Evolutionary conservation across 805 yeast species (phyloP).

Genomic region (Wickerhamiella qilinensis): DNA sequence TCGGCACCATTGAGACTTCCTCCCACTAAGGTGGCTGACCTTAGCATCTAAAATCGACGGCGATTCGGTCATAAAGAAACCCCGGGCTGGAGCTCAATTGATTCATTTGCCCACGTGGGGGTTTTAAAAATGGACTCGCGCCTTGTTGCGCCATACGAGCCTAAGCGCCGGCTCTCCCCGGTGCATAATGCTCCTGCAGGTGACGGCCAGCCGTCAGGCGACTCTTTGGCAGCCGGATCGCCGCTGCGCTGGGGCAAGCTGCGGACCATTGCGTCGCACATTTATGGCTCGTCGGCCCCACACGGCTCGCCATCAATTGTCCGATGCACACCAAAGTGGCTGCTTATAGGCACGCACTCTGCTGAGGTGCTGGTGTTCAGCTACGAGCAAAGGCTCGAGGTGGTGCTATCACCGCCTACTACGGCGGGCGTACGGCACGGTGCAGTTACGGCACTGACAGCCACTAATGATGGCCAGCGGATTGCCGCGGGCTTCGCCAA

Average conservation of each 20-base stretch:
- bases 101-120: no score
- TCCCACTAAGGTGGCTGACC: no score
- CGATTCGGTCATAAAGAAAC: no score
- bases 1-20: no score
- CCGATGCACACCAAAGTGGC: constrained; percentile 10
- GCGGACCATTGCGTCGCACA: constrained; percentile 23
- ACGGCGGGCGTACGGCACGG: constrained; percentile 25
- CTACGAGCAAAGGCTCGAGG: constrained; percentile 42
- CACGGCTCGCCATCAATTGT: constrained; percentile 39
- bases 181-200: background rate
- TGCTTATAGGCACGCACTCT: constrained; percentile 50
- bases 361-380: constrained; percentile 56
- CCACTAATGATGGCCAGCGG: constrained; percentile 54
- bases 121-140: no score
- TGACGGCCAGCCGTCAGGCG: background rate
- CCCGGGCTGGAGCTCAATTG: no score
- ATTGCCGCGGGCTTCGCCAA: constrained; percentile 51
- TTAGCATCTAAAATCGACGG: no score
- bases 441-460: constrained; percentile 35
- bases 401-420: constrained; percentile 24
- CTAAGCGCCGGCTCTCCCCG: background rate
- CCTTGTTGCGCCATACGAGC: no score
- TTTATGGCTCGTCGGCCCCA: constrained; percentile 21
- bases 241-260: constrained; percentile 26
- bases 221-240: background rate